These are phyloP conservation scores for Agaricales sp. DNA, from an alignment of 1,284 basidiomycete genomes.

Conservation along the genomic window DNA sequence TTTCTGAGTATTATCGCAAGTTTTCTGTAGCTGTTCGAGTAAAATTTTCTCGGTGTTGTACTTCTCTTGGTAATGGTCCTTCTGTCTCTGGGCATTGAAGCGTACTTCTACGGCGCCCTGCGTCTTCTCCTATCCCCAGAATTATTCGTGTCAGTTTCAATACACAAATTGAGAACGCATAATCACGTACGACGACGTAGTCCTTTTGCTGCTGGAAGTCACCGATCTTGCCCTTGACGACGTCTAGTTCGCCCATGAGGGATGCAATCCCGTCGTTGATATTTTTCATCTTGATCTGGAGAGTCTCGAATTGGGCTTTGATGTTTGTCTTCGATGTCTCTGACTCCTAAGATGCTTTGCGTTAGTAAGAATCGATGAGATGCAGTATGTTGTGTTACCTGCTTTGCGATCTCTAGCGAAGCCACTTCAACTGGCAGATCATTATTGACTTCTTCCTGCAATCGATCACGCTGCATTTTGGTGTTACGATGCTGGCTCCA, in stretches of 20 bases:
- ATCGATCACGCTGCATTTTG: constrained; percentile 16
- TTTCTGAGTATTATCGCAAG: constrained; percentile 37
- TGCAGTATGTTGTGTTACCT: constrained; percentile 24
- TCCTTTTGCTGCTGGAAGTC: neutral
- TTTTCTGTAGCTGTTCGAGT: constrained; percentile 31
- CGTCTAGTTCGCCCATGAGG: neutral
- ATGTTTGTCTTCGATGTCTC: constrained; percentile 39
- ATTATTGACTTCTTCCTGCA: constrained; percentile 55
- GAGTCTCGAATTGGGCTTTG: constrained; percentile 37
- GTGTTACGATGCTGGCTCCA: constrained; percentile 17
- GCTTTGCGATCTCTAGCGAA: constrained; percentile 48
- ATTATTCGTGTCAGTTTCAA: neutral
- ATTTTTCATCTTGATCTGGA: neutral
- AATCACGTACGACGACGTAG: neutral
- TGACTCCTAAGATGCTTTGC: constrained; percentile 32
- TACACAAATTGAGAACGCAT: neutral
- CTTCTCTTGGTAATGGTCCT: constrained; percentile 26
- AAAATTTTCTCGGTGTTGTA: constrained; percentile 31
- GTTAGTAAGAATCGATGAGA: constrained; percentile 2
- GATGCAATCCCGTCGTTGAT: neutral
- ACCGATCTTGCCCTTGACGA: neutral
- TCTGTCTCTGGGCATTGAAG: neutral
- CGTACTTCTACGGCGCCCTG: neutral
- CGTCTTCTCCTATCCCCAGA: neutral
- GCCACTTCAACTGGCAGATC: constrained; percentile 66